Evolutionary conservation across 169 alveolate species (phyloP).

Genomic region (Eimeria necatrix): DNA sequence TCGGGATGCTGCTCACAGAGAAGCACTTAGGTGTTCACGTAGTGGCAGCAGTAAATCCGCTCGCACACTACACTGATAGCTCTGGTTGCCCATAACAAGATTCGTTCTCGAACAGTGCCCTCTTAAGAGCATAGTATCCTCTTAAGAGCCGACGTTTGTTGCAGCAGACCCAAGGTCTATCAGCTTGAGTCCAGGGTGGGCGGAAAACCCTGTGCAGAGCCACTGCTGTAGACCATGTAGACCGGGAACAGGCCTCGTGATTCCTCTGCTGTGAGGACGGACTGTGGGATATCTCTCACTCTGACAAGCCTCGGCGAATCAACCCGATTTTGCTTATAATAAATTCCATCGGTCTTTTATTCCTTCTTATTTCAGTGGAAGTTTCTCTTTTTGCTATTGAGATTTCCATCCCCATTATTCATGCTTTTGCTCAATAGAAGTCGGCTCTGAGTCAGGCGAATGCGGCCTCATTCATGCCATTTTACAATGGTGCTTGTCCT

Average conservation of each 20-base stretch:
- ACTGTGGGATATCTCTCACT: neutral
- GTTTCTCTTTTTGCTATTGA: neutral
- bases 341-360: neutral
- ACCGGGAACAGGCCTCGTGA: neutral
- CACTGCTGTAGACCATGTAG: neutral
- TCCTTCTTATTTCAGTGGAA: neutral
- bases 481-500: too few relatives aligned
- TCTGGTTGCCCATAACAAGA: neutral
- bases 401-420: too few relatives aligned
- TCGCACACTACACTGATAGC: neutral
- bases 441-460: too few relatives aligned
- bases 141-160: neutral
- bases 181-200: too few relatives aligned
- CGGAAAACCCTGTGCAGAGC: neutral
- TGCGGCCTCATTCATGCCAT: too few relatives aligned
- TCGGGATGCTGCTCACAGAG: neutral
- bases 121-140: neutral
- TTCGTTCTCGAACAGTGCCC: neutral
- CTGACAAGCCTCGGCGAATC: neutral
- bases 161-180: too few relatives aligned
- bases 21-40: neutral
- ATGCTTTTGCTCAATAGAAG: too few relatives aligned
- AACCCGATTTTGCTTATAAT: neutral
- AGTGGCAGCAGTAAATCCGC: neutral
- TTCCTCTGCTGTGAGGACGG: neutral